Evolutionary conservation across 169 alveolate species (phyloP).

Genomic region (Eimeria tenella): DNA sequence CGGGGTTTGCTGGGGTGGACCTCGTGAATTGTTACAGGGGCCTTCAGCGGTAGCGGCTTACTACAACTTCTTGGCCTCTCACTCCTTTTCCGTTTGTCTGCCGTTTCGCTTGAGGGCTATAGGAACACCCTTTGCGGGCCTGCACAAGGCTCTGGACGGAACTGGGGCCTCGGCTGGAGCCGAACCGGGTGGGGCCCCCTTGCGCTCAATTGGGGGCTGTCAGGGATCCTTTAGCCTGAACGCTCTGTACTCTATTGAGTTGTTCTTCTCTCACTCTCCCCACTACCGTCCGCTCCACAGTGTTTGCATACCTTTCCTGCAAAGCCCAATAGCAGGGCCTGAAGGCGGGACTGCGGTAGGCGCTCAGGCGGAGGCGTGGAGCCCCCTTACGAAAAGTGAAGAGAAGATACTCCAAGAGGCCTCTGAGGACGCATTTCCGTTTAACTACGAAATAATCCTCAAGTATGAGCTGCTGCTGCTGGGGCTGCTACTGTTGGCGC

Average conservation of each 20-base stretch:
- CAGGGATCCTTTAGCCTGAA: not conserved
- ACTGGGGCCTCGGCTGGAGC: not conserved
- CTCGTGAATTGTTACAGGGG: not conserved
- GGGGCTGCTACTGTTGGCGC: not conserved
- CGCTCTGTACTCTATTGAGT: conserved; percentile 56
- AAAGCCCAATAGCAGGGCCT: conserved; percentile 14
- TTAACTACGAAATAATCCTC: conserved; percentile 64
- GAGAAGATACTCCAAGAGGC: not conserved
- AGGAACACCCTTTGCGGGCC: not conserved
- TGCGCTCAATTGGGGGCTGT: not conserved
- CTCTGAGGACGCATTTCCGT: conserved; percentile 50
- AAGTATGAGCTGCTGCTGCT: conserved; percentile 28
- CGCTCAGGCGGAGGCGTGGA: not conserved
- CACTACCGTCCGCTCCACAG: conserved; percentile 51
- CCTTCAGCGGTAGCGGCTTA: not conserved
- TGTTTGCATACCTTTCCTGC: conserved; percentile 63
- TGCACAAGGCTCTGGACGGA: not conserved
- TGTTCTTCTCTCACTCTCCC: conserved; percentile 34
- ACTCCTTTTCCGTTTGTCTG: conserved; percentile 57
- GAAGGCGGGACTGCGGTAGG: not conserved
- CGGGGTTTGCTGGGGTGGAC: not conserved
- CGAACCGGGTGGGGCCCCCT: not conserved
- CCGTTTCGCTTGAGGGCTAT: conserved; percentile 52
- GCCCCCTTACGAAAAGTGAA: not conserved
- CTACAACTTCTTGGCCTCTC: conserved; percentile 37